Evolutionary conservation across 2,329 filamentous ascomycete species (phyloP), one percentile per base, ranked within the genome.

Genomic region (Ilyonectria mors-panacis): DNA sequence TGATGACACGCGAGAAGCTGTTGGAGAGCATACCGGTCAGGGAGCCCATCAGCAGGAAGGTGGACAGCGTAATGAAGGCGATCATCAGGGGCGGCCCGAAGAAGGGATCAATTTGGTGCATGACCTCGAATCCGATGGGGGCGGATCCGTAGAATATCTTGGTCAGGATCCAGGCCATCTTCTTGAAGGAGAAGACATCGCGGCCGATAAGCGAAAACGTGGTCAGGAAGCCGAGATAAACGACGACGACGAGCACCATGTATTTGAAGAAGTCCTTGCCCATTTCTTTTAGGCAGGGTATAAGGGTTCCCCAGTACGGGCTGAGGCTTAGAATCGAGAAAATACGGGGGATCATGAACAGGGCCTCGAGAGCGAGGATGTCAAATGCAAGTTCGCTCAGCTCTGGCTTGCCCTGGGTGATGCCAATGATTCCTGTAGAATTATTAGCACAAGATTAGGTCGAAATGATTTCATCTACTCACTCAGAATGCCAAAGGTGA

Each of bases 221-320:
- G 0, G 95, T 97, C 37, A 97, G 83, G 80, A 98, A 98, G 53
- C 94, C 94, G 54, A 96, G 83, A 78, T 97, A 97, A 59, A 97
- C 83, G 60, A 97, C 92, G 54, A 94, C 84, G 48, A 97, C 93
- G 28, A 95, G 86, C 1, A 93, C 92, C 81, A 90, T 87, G 77
- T 96, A 97, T 76, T 95, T 95, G 79, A 95, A 81, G 78, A 97
- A 97, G 78, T 97, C 94, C 80, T 95, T 95, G 44, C 93, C 93
- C 95, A 98, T 98, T 78, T 95, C 94, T 78, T 96, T 96, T 57
- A 98, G 86, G 70, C 95, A 97, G 0, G 94, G 95, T 66, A 98
- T 95, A 55, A 96, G 81, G 1, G 93, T 96, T 47, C 94, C 95
- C 87, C 96, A 98, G 78, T 97, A 97, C 1, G 94, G 93, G 74